phyloP scores from a whole-genome alignment of 2,329 filamentous ascomycete genomes.

The Aspergillus sclerotialis region DNA sequence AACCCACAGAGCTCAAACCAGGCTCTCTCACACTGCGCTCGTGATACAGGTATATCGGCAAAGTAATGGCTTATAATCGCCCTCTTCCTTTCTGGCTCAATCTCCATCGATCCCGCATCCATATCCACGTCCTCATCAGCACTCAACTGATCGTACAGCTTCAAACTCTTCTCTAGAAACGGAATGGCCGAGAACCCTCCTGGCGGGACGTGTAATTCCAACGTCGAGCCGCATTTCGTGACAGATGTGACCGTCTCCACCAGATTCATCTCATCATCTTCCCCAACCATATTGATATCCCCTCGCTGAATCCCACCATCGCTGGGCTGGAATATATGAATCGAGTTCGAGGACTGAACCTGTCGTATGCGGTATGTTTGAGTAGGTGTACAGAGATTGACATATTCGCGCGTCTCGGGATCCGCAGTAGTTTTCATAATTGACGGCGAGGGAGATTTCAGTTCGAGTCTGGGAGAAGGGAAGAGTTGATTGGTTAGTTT shows the following conservation, averaged over 20 bases:
- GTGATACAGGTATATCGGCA: slow-evolving; percentile 46
- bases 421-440: slow-evolving; percentile 21
- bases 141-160: slow-evolving; percentile 20
- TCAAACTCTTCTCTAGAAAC: slow-evolving; percentile 22
- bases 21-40: slow-evolving; percentile 42
- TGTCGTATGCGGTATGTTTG: slow-evolving; percentile 56
- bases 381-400: slow-evolving; percentile 53
- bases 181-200: slow-evolving; percentile 25
- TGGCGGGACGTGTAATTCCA: slow-evolving; percentile 34
- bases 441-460: slow-evolving; percentile 34
- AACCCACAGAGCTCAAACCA: slow-evolving; percentile 50
- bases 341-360: slow-evolving; percentile 59
- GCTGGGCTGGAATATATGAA: slow-evolving; percentile 48
- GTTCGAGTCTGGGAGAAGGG: slow-evolving; percentile 26
- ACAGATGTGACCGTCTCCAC: slow-evolving; percentile 32
- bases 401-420: slow-evolving; percentile 30
- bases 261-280: slow-evolving; percentile 15
- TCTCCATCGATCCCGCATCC: slow-evolving; percentile 16
- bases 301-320: slow-evolving; percentile 19
- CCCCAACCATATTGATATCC: slow-evolving; percentile 22
- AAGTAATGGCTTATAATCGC: slow-evolving; percentile 36
- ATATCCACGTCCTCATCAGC: slow-evolving; percentile 14
- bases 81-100: slow-evolving; percentile 18
- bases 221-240: slow-evolving; percentile 38
- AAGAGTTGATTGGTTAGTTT: neutral